These are phyloP conservation scores for Ceriops tagal DNA, from an alignment of 345 rosid genomes.

Conservation along the genomic window DNA sequence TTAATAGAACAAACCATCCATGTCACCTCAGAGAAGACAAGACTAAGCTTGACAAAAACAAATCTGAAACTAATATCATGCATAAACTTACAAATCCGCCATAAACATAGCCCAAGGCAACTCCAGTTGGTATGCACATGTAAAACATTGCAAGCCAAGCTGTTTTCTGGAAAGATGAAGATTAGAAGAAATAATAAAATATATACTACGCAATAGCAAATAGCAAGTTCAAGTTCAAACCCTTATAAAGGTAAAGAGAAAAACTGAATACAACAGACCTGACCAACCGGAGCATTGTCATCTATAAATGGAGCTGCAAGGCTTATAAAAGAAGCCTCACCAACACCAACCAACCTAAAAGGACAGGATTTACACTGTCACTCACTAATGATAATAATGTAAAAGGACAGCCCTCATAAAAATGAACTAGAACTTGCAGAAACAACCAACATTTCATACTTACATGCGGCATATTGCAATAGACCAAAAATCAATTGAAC, in stretches of 20 bases:
- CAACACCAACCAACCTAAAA: constrained; percentile 4
- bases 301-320: constrained; percentile 3
- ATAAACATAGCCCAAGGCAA: constrained; percentile 28
- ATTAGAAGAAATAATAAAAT: not conserved
- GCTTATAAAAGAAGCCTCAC: not conserved
- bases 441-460: constrained; percentile 6
- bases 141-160: constrained; percentile 29
- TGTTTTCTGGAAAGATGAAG: constrained; percentile 18
- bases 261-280: not conserved
- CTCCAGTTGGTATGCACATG: constrained; percentile 31
- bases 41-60: not conserved
- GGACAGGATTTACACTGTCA: not conserved
- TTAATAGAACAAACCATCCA: too few species aligned
- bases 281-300: not conserved
- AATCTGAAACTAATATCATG: not conserved
- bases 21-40: too few species aligned
- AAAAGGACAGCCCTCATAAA: not conserved
- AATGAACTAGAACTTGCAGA: not conserved
- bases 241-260: not conserved
- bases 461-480: constrained; percentile 27
- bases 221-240: not conserved
- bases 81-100: constrained; percentile 27
- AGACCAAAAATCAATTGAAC: constrained; percentile 27
- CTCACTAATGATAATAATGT: not conserved
- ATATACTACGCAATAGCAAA: not conserved